Base-by-base conservation (phyloP, 1,284 basidiomycete species). In the Lentinula novae-zelandiae region DNA sequence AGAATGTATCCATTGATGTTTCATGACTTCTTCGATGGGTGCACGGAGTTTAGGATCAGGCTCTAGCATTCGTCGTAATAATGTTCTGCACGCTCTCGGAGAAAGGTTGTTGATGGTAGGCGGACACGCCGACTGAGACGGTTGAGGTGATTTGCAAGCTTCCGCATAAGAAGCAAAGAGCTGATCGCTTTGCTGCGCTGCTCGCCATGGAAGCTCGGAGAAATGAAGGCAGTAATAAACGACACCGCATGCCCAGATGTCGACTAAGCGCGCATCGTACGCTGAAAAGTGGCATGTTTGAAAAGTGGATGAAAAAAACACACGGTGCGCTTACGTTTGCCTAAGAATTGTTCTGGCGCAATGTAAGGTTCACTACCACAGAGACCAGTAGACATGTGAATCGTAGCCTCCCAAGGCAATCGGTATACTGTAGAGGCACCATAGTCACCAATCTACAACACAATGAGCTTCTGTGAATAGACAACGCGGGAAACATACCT, bases 161-260 rank as follows among this genome's bases (percentile, higher is more conserved):
- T 84, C 72, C 2, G 85, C 82, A 71, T 97, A 99, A 6, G 91
- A 80, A 5, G 88, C 82, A 73, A 95, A 99, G 10, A 96, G 86
- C 5, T 85, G 77, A 71, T 99, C 96, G 2, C 86, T 80, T 39
- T 78, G 76, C 72, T 98, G 96, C 39, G 96, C 96, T 10, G 94
- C 93, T 60, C 96, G 89, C 96, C 97, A 99, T 0, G 96, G 95
- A 57, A 98, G 82, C 73, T 98, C 95, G 73, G 95, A 92, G 79
- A 96, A 96, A 76, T 96, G 93, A 74, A 98, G 86, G 80, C 96
- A 98, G 79, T 99, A 99, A 76, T 97, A 98, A 64, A 99, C 96
- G 65, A 99, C 86, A 10, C 92, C 96, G 57, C 92, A 92, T 0
- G 96, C 96, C 96, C 96, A 99, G 57, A 99, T 93, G 71, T 99